These are phyloP conservation scores for Hortaea werneckii DNA, from an alignment of 2,329 filamentous ascomycete species.

Conservation along the genomic window DNA sequence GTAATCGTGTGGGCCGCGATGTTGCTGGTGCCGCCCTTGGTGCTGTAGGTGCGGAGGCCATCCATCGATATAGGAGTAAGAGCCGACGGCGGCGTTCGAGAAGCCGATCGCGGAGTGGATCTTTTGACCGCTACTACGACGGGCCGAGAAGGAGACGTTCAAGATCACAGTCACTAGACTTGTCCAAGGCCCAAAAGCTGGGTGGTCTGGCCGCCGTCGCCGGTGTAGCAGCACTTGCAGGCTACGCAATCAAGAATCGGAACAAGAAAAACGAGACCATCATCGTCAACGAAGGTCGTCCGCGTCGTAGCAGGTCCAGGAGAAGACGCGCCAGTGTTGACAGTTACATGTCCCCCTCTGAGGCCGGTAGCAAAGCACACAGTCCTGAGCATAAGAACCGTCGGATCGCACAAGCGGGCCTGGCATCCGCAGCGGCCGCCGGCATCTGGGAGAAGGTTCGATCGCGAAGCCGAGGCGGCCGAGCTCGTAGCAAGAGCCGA, in stretches of 20 bases:
- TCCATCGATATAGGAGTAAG: constrained; percentile 39
- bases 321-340: constrained; percentile 32
- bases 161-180: constrained; percentile 23
- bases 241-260: constrained; percentile 40
- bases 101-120: constrained; percentile 5
- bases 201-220: constrained; percentile 51
- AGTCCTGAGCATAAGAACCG: constrained; percentile 45
- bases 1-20: constrained; percentile 42
- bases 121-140: constrained; percentile 14
- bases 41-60: constrained; percentile 50
- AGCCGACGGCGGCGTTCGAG: constrained; percentile 16
- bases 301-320: constrained; percentile 34
- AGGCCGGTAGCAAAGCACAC: constrained; percentile 19
- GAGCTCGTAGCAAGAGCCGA: constrained; percentile 42
- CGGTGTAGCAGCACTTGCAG: constrained; percentile 48
- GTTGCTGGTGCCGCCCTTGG: constrained; percentile 52
- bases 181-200: constrained; percentile 41
- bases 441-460: constrained; percentile 49
- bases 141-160: constrained; percentile 19
- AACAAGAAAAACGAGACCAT: constrained; percentile 39
- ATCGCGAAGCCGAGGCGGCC: constrained; percentile 46
- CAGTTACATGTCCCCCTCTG: constrained; percentile 12
- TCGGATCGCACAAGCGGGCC: constrained; percentile 50
- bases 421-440: constrained; percentile 52
- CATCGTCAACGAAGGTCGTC: constrained; percentile 31